Evolutionary conservation across 2,329 filamentous ascomycete genomes (phyloP).

Genomic region (Keithomyces neogunnii): DNA sequence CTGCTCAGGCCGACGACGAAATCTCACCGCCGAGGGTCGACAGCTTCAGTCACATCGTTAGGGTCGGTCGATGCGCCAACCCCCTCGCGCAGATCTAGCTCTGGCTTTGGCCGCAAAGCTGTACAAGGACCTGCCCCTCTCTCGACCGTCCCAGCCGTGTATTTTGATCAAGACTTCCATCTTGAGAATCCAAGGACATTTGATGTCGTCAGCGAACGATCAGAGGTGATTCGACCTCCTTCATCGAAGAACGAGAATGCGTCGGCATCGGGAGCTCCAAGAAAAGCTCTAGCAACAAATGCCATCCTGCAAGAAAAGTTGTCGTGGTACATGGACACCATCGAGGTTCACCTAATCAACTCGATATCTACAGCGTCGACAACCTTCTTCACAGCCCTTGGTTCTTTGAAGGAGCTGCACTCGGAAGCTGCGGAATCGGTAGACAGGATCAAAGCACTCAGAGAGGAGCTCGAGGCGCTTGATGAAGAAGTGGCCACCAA

Average conservation of each 20-base stretch:
- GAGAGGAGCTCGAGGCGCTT: slow-evolving; percentile 69
- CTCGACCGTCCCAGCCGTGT: slow-evolving; percentile 85
- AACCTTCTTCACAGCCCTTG: slow-evolving; percentile 91
- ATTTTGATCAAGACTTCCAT: slow-evolving; percentile 92
- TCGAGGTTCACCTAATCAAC: slow-evolving; percentile 92
- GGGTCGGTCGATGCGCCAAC: slow-evolving; percentile 39
- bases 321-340: slow-evolving; percentile 99
- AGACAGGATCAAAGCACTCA: slow-evolving; percentile 69
- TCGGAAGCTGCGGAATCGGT: slow-evolving; percentile 90
- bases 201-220: slow-evolving; percentile 91
- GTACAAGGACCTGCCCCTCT: slow-evolving; percentile 72
- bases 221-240: slow-evolving; percentile 77
- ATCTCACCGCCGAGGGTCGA: slow-evolving; percentile 24
- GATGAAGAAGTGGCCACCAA: slow-evolving; percentile 82
- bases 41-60: slow-evolving; percentile 39
- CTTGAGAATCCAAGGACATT: slow-evolving; percentile 95
- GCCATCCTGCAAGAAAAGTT: slow-evolving; percentile 96
- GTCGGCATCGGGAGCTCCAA: slow-evolving; percentile 47
- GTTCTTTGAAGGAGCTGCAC: slow-evolving; percentile 83
- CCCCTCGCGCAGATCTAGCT: slow-evolving; percentile 35
- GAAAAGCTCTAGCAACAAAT: slow-evolving; percentile 89
- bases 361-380: slow-evolving; percentile 94
- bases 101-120: slow-evolving; percentile 46
- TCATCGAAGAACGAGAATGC: slow-evolving; percentile 49
- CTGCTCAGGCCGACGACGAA: slow-evolving; percentile 35